phyloP scores from a whole-genome alignment of 169 alveolate genomes.

The Plasmodium billcollinsi region DNA sequence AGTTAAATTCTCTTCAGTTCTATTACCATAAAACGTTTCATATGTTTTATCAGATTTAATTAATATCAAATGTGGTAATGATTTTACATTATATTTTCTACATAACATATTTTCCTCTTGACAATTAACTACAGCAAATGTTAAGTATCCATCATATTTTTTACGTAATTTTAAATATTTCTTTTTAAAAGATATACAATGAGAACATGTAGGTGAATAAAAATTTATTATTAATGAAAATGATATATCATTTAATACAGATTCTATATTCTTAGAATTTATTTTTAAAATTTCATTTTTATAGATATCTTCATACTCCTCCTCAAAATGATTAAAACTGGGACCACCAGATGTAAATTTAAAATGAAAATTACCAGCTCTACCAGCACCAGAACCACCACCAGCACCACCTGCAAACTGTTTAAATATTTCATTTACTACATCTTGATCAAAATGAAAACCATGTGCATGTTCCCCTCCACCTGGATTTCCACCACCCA shows the following conservation, averaged over 20 bases:
- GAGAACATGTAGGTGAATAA: constrained; percentile 86
- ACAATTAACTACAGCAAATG: constrained; percentile 81
- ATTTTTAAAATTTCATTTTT: constrained; percentile 81
- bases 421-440: constrained; percentile 87
- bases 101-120: constrained; percentile 78
- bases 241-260: constrained; percentile 63
- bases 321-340: constrained; percentile 27
- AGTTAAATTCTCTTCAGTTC: constrained; percentile 62
- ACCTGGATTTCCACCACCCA: constrained; percentile 63
- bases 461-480: constrained; percentile 80
- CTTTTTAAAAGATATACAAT: constrained; percentile 79
- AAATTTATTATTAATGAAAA: constrained; percentile 81
- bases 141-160: constrained; percentile 83
- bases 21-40: constrained; percentile 73
- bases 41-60: constrained; percentile 49
- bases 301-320: constrained; percentile 70
- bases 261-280: constrained; percentile 44
- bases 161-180: constrained; percentile 78
- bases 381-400: constrained; percentile 57
- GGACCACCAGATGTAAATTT: constrained; percentile 78
- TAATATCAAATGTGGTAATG: constrained; percentile 83
- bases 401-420: constrained; percentile 80
- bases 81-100: constrained; percentile 37
- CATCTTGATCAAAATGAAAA: constrained; percentile 86
- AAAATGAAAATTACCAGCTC: constrained; percentile 66